Conservation (phyloP, 768 basidiomycete genomes). For the Kwoniella bestiolae region DNA sequence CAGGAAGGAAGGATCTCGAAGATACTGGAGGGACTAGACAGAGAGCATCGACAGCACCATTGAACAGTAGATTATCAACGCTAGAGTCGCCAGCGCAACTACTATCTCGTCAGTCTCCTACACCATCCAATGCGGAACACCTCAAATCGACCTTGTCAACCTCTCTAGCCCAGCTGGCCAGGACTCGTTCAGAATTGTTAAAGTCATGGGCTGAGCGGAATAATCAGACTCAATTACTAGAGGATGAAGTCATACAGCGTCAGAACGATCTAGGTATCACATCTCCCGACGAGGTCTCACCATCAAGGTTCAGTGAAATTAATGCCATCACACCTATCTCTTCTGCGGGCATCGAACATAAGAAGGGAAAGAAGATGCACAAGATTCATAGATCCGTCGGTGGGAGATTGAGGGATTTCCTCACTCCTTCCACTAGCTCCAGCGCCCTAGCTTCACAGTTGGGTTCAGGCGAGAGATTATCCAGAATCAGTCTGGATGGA, state of each 20-base stretch:
- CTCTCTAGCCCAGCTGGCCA: slow-evolving; percentile 31
- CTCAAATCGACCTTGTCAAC: slow-evolving; percentile 31
- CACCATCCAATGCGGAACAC: not conserved
- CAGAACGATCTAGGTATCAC: slow-evolving; percentile 20
- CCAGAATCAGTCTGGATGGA: slow-evolving; percentile 29
- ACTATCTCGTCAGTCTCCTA: not conserved
- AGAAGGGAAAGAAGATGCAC: slow-evolving; percentile 38
- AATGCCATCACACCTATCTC: slow-evolving; percentile 26
- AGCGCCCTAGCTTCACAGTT: slow-evolving; percentile 5
- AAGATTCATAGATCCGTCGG: slow-evolving; percentile 48
- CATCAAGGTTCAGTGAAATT: not conserved
- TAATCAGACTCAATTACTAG: slow-evolving; percentile 33
- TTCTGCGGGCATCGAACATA: slow-evolving; percentile 33
- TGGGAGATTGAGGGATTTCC: slow-evolving; percentile 41
- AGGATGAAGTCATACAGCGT: slow-evolving; percentile 26
- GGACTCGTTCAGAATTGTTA: slow-evolving; percentile 32
- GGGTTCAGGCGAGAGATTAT: slow-evolving; percentile 13
- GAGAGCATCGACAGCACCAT: slow-evolving; percentile 13
- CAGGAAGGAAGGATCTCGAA: slow-evolving; percentile 7
- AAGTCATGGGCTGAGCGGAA: slow-evolving; percentile 40
- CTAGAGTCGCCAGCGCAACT: slow-evolving; percentile 12
- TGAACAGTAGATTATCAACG: not conserved
- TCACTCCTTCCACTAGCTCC: slow-evolving; percentile 35
- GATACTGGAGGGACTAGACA: slow-evolving; percentile 6
- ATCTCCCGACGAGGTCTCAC: slow-evolving; percentile 2